phyloP scores from a whole-genome alignment of 495 filamentous ascomycete genomes.

The Venustampulla echinocandica region DNA sequence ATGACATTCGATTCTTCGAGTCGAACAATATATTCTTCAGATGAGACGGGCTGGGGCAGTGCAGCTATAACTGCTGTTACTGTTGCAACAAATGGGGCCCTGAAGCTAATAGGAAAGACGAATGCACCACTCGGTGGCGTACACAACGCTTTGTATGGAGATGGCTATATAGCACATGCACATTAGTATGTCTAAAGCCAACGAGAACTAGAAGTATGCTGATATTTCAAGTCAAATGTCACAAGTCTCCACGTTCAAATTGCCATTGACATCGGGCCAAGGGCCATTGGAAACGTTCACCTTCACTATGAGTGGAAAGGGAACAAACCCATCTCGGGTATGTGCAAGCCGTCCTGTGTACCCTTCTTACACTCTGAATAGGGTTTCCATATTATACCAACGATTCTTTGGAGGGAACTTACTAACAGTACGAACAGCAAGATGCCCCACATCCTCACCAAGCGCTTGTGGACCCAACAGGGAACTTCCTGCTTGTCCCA shows the following conservation, averaged over 20 bases:
- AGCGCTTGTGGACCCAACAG: constrained; percentile 58
- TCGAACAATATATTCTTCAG: constrained; percentile 7
- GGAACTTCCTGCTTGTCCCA: constrained; percentile 51
- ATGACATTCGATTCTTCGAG: constrained; percentile 11
- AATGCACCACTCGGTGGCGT: constrained; percentile 7
- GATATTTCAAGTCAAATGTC: constrained; percentile 7
- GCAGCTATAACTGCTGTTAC: neutral
- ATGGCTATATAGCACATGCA: constrained; percentile 11
- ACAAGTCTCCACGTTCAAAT: constrained; percentile 9
- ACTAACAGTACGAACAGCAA: constrained; percentile 30
- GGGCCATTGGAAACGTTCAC: constrained; percentile 5
- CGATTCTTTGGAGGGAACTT: no score
- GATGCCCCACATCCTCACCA: constrained; percentile 60
- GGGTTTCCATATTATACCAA: neutral
- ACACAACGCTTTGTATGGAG: constrained; percentile 9
- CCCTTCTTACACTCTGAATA: no score
- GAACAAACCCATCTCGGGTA: constrained; percentile 8
- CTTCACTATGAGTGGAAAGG: constrained; percentile 6
- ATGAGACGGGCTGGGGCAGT: constrained; percentile 9
- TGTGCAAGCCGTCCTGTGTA: no score
- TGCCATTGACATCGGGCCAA: constrained; percentile 8
- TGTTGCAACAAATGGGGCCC: constrained; percentile 3
- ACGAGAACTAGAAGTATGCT: neutral
- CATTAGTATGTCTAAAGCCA: constrained; percentile 12
- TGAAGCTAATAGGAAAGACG: constrained; percentile 1